A percentile compares a stretch with the other conserved stretches of the same genome.
Conservation (phyloP, 2,329 filamentous ascomycete species). For the Fusarium floridanum region DNA sequence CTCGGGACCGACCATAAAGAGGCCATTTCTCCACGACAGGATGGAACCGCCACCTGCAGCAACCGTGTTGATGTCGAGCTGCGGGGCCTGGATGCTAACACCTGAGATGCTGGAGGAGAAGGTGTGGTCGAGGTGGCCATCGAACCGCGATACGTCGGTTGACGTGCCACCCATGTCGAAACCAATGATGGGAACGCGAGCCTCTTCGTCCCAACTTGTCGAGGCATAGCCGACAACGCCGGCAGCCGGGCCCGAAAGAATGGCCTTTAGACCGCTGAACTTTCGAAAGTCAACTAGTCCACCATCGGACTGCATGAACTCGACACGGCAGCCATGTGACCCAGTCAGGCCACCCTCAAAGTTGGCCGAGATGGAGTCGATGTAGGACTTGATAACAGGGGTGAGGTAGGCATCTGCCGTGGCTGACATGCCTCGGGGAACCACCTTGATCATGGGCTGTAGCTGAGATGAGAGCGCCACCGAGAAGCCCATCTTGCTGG, state of each 20-base stretch:
- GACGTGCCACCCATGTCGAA: conserved; percentile 82
- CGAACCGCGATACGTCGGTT: conserved; percentile 80
- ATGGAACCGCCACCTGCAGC: conserved; percentile 81
- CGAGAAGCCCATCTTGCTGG: neutral
- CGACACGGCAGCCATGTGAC: conserved; percentile 33
- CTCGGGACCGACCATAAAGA: conserved; percentile 81
- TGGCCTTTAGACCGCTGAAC: conserved; percentile 77
- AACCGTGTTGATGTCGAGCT: conserved; percentile 86
- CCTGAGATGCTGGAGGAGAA: conserved; percentile 85
- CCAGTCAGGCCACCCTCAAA: conserved; percentile 52
- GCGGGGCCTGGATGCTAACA: conserved; percentile 82
- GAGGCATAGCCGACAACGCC: conserved; percentile 82
- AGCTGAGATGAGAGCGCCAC: conserved; percentile 13
- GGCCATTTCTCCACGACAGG: conserved; percentile 77
- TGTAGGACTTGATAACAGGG: conserved; percentile 52
- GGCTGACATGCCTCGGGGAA: conserved; percentile 57
- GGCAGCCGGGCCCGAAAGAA: conserved; percentile 81
- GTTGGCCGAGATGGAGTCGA: conserved; percentile 42
- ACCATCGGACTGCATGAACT: conserved; percentile 65
- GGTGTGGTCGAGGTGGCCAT: conserved; percentile 56
- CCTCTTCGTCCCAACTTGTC: conserved; percentile 77
- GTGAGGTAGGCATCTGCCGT: conserved; percentile 58
- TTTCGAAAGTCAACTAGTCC: conserved; percentile 67
- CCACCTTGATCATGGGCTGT: conserved; percentile 56
- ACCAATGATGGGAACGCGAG: conserved; percentile 78